A percentile compares a stretch with the other conserved stretches of the same genome.
Conservation (phyloP, 345 rosid species). For the Sisymbrium altissimum region DNA sequence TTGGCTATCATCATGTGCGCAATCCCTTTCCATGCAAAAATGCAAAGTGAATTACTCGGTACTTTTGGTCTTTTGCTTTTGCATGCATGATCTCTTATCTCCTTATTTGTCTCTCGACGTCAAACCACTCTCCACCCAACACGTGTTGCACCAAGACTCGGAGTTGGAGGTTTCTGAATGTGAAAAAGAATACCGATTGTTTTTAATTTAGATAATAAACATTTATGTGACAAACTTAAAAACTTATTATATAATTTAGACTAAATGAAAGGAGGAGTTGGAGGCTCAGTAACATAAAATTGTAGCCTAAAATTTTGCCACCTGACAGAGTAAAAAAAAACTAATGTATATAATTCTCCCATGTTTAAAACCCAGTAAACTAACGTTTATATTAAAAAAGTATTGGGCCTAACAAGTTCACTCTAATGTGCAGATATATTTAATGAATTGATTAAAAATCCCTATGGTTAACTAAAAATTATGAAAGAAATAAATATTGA, state of each 20-base stretch:
- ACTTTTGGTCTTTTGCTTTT: slow-evolving; percentile 23
- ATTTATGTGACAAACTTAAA: background rate
- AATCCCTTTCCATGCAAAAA: slow-evolving; percentile 23
- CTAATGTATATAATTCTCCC: no score
- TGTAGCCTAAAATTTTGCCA: no score
- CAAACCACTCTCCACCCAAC: background rate
- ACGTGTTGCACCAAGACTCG: background rate
- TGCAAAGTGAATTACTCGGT: slow-evolving; percentile 4
- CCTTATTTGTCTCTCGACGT: background rate
- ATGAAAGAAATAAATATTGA: no score
- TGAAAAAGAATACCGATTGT: background rate
- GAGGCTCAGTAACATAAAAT: no score
- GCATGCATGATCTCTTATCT: slow-evolving; percentile 16
- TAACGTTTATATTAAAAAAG: no score
- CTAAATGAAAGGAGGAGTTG: no score
- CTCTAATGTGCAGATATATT: no score
- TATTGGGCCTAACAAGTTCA: no score
- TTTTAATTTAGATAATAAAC: background rate
- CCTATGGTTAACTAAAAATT: no score
- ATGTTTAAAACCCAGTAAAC: no score
- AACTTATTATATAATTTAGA: background rate
- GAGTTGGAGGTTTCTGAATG: background rate
- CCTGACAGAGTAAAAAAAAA: no score
- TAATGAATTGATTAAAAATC: no score
- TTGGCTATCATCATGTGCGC: slow-evolving; percentile 10